phyloP scores from a whole-genome alignment of 129 eudicot species.

The Artemisia argyi region DNA sequence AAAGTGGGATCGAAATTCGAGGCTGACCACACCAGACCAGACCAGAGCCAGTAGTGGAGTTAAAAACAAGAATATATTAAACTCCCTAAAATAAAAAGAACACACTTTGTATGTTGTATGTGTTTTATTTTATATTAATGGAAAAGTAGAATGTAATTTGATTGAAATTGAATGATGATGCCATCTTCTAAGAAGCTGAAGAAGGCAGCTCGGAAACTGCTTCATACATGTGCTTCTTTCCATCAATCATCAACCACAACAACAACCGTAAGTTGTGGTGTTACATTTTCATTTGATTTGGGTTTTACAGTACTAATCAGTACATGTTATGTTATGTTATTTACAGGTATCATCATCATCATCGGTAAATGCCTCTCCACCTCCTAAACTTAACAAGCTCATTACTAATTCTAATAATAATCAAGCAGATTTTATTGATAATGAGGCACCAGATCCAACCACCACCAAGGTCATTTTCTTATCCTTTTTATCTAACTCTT shows the following conservation, averaged over 20 bases:
- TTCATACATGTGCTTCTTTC: constrained; percentile 32
- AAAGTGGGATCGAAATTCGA: constrained; percentile 29
- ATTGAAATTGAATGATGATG: no score
- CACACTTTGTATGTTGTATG: neutral
- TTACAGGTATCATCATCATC: no score
- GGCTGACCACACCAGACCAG: constrained; percentile 7
- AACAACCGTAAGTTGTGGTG: neutral
- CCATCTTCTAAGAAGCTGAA: constrained; percentile 25
- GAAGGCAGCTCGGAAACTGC: constrained; percentile 27
- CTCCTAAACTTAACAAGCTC: no score
- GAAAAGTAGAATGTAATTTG: neutral
- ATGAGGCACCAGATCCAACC: no score
- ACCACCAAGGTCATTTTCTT: no score
- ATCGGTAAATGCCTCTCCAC: no score
- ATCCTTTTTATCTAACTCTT: no score
- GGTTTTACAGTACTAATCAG: no score
- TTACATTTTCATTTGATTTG: no score
- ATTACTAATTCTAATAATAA: no score
- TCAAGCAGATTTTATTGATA: no score
- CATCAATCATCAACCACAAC: constrained; percentile 9
- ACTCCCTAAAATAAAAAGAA: constrained; percentile 1
- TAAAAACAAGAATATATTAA: constrained; percentile 2
- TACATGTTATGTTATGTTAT: no score
- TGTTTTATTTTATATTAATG: constrained; percentile 7
- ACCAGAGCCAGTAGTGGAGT: neutral